Percentiles rank a stretch among this genome's conserved stretches.
These are phyloP conservation scores for Lagerstroemia speciosa DNA, from an alignment of 345 rosid genomes.

Conservation along the genomic window DNA sequence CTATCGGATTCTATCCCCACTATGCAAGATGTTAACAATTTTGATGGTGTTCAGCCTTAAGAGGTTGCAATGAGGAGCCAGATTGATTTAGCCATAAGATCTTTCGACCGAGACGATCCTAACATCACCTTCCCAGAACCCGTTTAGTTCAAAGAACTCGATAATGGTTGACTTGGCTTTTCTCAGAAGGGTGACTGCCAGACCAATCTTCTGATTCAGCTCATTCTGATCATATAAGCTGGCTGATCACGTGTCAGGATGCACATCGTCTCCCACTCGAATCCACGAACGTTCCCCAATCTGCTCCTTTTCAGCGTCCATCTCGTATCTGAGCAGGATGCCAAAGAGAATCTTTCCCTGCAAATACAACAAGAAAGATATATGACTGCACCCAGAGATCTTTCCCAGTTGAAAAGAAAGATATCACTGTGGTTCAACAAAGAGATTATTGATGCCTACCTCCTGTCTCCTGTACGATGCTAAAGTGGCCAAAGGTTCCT, in stretches of 20 bases:
- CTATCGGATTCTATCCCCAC: too few species aligned
- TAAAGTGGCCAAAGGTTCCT: slow-evolving; percentile 71
- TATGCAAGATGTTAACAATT: too few species aligned
- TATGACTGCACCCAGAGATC: not conserved
- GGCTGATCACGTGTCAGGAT: slow-evolving; percentile 17
- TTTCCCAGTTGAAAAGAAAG: not conserved
- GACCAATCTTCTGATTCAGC: not conserved
- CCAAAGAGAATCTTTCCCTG: slow-evolving; percentile 96
- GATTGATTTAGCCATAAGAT: too few species aligned
- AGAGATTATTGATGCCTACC: slow-evolving; percentile 26
- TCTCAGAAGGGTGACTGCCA: not conserved
- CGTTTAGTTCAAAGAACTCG: not conserved
- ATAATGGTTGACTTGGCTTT: not conserved
- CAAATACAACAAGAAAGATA: slow-evolving; percentile 6
- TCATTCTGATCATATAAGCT: not conserved
- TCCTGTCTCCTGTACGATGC: slow-evolving; percentile 83
- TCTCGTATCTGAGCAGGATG: slow-evolving; percentile 41
- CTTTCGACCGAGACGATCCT: too few species aligned
- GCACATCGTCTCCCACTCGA: slow-evolving; percentile 54
- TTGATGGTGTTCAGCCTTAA: too few species aligned
- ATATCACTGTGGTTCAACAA: not conserved
- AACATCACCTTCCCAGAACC: not conserved
- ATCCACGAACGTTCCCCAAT: slow-evolving; percentile 34
- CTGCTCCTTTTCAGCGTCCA: slow-evolving; percentile 7
- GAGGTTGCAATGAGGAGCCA: too few species aligned